Conservation (phyloP, 1,139 yeast genomes). For the Petasospora fabianii region DNA sequence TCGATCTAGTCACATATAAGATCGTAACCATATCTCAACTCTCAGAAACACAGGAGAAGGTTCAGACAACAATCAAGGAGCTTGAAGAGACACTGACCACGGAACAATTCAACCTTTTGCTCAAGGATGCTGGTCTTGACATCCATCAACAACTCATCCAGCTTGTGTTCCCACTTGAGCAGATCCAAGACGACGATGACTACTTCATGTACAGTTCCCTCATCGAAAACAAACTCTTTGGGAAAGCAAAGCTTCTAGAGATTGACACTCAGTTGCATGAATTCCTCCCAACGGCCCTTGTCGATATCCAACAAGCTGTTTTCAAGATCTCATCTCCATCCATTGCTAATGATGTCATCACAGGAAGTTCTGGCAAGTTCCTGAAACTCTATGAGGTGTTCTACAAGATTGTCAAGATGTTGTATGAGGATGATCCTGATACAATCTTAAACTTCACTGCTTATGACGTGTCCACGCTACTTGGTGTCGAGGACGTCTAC, state of each 20-base stretch:
- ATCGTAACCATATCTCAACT: slow-evolving; percentile 45
- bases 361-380: slow-evolving; percentile 45
- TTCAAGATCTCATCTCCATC: slow-evolving; percentile 61
- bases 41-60: slow-evolving; percentile 28
- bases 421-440: slow-evolving; percentile 32
- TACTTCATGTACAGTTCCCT: slow-evolving; percentile 58
- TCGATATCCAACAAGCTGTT: slow-evolving; percentile 55
- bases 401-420: slow-evolving; percentile 37
- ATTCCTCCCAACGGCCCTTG: slow-evolving; percentile 56
- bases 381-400: slow-evolving; percentile 53
- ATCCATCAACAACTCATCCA: slow-evolving; percentile 60
- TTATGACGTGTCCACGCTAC: slow-evolving; percentile 56
- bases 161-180: slow-evolving; percentile 65
- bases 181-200: slow-evolving; percentile 43
- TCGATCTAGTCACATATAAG: slow-evolving; percentile 56
- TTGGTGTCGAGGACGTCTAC: slow-evolving; percentile 45
- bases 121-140: slow-evolving; percentile 47
- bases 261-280: slow-evolving; percentile 44
- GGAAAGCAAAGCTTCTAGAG: slow-evolving; percentile 36
- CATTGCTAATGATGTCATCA: slow-evolving; percentile 52
- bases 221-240: slow-evolving; percentile 59
- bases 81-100: slow-evolving; percentile 38
- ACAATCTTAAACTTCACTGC: slow-evolving; percentile 48
- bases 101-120: slow-evolving; percentile 41
- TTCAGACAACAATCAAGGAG: slow-evolving; percentile 36